phyloP scores from a whole-genome alignment of 768 basidiomycete genomes.

The Phylloporus sp. region DNA sequence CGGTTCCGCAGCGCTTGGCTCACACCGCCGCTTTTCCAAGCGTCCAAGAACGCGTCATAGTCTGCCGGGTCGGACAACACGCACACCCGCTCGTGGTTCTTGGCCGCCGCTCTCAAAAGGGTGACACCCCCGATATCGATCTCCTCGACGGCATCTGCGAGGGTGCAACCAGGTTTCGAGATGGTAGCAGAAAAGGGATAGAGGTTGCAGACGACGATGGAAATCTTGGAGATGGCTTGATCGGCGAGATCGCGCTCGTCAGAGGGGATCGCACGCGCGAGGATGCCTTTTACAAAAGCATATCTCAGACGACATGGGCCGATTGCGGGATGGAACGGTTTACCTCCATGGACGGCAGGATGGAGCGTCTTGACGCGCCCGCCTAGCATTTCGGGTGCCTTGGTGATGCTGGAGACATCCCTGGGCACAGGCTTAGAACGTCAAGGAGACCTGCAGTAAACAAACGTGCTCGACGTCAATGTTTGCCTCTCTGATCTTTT shows the following conservation, averaged over 20 bases:
- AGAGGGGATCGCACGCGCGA: slow-evolving; percentile 86
- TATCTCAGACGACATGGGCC: slow-evolving; percentile 5
- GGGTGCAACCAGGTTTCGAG: slow-evolving; percentile 80
- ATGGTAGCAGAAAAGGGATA: slow-evolving; percentile 96
- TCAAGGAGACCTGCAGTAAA: not conserved
- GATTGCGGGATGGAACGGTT: slow-evolving; percentile 8
- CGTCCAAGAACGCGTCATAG: slow-evolving; percentile 74
- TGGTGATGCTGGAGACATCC: slow-evolving; percentile 96
- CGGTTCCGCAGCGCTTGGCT: slow-evolving; percentile 65
- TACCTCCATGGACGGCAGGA: slow-evolving; percentile 96
- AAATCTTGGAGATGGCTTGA: slow-evolving; percentile 87
- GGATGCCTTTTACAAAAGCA: slow-evolving; percentile 67
- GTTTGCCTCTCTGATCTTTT: slow-evolving; percentile 92
- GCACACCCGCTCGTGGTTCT: slow-evolving; percentile 92
- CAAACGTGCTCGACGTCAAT: slow-evolving; percentile 83
- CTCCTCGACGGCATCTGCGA: slow-evolving; percentile 92
- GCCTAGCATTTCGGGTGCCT: slow-evolving; percentile 98
- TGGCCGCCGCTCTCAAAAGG: slow-evolving; percentile 93
- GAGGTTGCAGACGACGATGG: slow-evolving; percentile 97
- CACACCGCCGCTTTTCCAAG: slow-evolving; percentile 74
- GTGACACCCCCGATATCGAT: slow-evolving; percentile 99
- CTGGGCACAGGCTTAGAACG: slow-evolving; percentile 38
- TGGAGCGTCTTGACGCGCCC: slow-evolving; percentile 98
- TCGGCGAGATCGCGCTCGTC: slow-evolving; percentile 81
- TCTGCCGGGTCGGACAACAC: slow-evolving; percentile 87